phyloP scores from a whole-genome alignment of 257 asterid genomes.

The Penstemon davidsonii region DNA sequence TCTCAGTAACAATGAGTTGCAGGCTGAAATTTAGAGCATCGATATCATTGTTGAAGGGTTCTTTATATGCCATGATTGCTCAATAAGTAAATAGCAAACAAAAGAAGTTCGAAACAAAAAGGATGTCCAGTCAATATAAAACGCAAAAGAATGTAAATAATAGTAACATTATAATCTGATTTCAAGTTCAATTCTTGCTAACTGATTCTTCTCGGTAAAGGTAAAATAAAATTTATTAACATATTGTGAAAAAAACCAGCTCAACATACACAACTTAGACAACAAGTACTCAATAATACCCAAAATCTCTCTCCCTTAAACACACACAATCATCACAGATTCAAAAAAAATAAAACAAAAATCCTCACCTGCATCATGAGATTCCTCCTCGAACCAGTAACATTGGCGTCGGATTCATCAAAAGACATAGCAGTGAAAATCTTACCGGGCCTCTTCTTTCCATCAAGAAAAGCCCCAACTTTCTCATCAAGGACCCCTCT shows the following conservation, averaged over 20 bases:
- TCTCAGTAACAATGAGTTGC: background rate
- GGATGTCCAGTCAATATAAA: background rate
- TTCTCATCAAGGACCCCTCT: constrained; percentile 61
- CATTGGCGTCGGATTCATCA: constrained; percentile 40
- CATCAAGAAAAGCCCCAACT: constrained; percentile 62
- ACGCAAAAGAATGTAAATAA: background rate
- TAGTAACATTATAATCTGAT: background rate
- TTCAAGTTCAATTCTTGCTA: background rate
- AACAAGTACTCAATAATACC: background rate
- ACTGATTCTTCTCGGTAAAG: background rate
- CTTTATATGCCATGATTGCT: background rate
- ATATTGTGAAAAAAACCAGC: background rate
- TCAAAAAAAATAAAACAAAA: background rate
- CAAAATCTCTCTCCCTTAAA: background rate
- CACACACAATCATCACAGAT: constrained; percentile 5
- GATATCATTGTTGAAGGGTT: background rate
- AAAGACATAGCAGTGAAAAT: constrained; percentile 91
- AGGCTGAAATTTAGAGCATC: background rate
- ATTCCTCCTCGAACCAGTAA: constrained; percentile 63
- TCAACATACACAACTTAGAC: background rate
- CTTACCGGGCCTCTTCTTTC: constrained; percentile 87
- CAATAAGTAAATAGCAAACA: background rate
- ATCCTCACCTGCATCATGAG: constrained; percentile 74
- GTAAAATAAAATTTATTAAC: background rate
- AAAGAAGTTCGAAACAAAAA: background rate